Percentiles rank a stretch among this genome's conserved stretches.
These are phyloP conservation scores for Aspergillus spinulosporus DNA, from an alignment of 2,329 filamentous ascomycete species.

Conservation along the genomic window DNA sequence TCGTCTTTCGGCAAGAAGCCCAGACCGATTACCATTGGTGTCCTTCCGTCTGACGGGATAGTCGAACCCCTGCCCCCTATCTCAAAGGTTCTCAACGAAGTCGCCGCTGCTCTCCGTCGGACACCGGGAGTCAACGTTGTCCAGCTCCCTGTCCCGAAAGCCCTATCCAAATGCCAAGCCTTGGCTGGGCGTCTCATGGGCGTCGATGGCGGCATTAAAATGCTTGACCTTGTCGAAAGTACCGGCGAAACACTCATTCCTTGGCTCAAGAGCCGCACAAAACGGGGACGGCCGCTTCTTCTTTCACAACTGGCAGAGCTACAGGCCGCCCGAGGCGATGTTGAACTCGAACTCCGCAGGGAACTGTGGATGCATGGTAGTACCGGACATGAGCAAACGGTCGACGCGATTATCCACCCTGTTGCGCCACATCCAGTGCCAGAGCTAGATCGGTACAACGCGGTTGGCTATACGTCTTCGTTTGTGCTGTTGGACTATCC, in stretches of 20 bases:
- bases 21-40: slow-evolving; percentile 41
- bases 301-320: slow-evolving; percentile 54
- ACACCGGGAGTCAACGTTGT: slow-evolving; percentile 56
- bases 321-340: slow-evolving; percentile 52
- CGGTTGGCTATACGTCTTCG: slow-evolving; percentile 61
- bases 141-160: slow-evolving; percentile 55
- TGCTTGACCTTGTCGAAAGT: slow-evolving; percentile 58
- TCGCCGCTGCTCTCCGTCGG: slow-evolving; percentile 34
- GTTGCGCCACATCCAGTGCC: slow-evolving; percentile 65
- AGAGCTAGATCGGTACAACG: slow-evolving; percentile 63
- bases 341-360: slow-evolving; percentile 58
- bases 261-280: slow-evolving; percentile 58
- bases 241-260: slow-evolving; percentile 60
- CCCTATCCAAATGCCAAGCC: slow-evolving; percentile 57
- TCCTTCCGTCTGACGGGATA: slow-evolving; percentile 44
- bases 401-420: slow-evolving; percentile 65
- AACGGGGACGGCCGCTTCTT: slow-evolving; percentile 49
- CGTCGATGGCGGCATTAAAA: slow-evolving; percentile 56
- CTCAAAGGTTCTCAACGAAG: slow-evolving; percentile 42
- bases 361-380: slow-evolving; percentile 51
- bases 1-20: slow-evolving; percentile 23
- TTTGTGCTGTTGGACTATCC: slow-evolving; percentile 66
- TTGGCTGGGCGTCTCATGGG: slow-evolving; percentile 60
- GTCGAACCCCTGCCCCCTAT: slow-evolving; percentile 44
- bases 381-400: slow-evolving; percentile 14